phyloP scores from a whole-genome alignment of 2,329 filamentous ascomycete genomes.

The Fusarium palustre region DNA sequence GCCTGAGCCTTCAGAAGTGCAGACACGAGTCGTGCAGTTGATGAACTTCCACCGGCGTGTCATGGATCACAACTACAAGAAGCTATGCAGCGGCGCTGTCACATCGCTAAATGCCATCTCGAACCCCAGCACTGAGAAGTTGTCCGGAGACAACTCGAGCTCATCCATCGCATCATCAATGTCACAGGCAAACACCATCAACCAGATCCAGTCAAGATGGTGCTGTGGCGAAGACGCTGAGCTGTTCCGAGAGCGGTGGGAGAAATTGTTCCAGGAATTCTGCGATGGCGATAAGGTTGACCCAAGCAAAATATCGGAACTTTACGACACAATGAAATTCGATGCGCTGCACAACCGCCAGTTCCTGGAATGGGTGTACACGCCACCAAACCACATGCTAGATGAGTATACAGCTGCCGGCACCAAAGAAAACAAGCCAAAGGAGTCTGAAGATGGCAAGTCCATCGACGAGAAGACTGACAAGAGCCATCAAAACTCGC shows the following conservation, averaged over 20 bases:
- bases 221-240: slow-evolving; percentile 96
- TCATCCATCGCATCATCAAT: slow-evolving; percentile 62
- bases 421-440: slow-evolving; percentile 57
- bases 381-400: slow-evolving; percentile 81
- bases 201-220: slow-evolving; percentile 88
- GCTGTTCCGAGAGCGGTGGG: slow-evolving; percentile 96
- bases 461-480: slow-evolving; percentile 54
- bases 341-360: slow-evolving; percentile 96
- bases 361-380: slow-evolving; percentile 98
- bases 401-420: slow-evolving; percentile 69
- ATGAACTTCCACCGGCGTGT: slow-evolving; percentile 98
- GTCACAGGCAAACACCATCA: slow-evolving; percentile 71
- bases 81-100: slow-evolving; percentile 75
- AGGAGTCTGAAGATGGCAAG: slow-evolving; percentile 57
- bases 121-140: slow-evolving; percentile 62
- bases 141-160: slow-evolving; percentile 56
- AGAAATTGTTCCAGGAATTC: slow-evolving; percentile 97
- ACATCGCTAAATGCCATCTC: slow-evolving; percentile 70
- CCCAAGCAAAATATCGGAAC: slow-evolving; percentile 96
- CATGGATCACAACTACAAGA: slow-evolving; percentile 93
- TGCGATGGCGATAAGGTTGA: slow-evolving; percentile 98
- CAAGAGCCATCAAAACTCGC: slow-evolving; percentile 46
- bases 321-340: slow-evolving; percentile 99
- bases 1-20: slow-evolving; percentile 92
- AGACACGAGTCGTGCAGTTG: slow-evolving; percentile 89